Percentiles rank a stretch among this genome's conserved stretches.
Evolutionary conservation across 169 alveolate species (phyloP).

Genomic region (Perkinsus olseni): DNA sequence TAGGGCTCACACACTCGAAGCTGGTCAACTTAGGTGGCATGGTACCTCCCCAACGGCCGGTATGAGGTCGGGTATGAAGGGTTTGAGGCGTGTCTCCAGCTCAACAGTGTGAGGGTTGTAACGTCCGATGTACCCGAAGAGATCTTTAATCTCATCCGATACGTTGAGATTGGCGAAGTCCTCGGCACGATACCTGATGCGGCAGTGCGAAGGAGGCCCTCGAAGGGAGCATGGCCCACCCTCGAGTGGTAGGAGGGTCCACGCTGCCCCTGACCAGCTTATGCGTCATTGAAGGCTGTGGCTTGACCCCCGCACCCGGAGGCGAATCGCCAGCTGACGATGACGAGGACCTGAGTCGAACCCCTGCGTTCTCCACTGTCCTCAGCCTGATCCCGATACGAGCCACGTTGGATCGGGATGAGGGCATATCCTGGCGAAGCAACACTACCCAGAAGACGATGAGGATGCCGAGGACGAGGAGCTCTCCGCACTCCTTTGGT

Average conservation of each 20-base stretch:
- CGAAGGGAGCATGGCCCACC: not conserved
- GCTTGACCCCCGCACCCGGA: not conserved
- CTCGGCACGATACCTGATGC: conserved; percentile 46
- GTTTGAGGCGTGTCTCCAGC: conserved; percentile 58
- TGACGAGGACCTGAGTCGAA: not conserved
- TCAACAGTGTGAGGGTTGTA: conserved; percentile 55
- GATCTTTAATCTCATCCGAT: conserved; percentile 48
- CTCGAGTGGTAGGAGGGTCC: not conserved
- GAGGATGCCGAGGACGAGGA: too few species aligned
- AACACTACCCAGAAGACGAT: too few species aligned
- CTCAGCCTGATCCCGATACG: too few species aligned
- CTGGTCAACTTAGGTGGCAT: not conserved
- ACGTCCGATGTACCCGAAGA: conserved; percentile 53
- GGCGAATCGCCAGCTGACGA: not conserved
- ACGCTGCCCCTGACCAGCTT: not conserved
- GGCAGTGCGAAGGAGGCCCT: not conserved
- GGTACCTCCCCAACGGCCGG: conserved; percentile 57
- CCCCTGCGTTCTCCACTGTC: too few species aligned
- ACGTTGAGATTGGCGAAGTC: conserved; percentile 55
- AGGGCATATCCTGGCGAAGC: too few species aligned
- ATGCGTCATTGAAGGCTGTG: not conserved
- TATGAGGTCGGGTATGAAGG: conserved; percentile 66
- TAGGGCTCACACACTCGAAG: too few species aligned
- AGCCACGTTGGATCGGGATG: too few species aligned
- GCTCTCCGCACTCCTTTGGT: too few species aligned